Evolutionary conservation across 345 rosid species (phyloP), one percentile per base, ranked within the genome.

Genomic region (Salix purpurea): DNA sequence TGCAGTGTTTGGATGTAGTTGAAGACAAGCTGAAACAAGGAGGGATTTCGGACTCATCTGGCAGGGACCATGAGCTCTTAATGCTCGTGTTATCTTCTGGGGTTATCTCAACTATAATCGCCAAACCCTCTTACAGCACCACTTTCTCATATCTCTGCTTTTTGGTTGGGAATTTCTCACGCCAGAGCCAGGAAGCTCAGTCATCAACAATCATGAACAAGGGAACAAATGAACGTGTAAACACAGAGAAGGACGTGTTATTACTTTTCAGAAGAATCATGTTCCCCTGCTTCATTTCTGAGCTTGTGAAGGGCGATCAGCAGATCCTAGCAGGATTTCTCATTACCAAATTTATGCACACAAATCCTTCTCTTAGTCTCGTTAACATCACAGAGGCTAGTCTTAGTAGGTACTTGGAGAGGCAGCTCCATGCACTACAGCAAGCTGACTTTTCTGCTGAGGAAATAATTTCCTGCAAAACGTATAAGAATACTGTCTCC

Each of bases 331-430:
- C 99, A 0, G 98, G 97, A 76, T 84, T 89, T 77, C 36, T 93
- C 23, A 84, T 94, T 58, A 86, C 97, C 1, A 90, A 88, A 79
- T 88, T 85, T 77, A 92, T 92, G 99, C 98, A 91, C 88, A 86
- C 89, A 9, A 91, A 86, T 81, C 85, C 90, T 64, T 86, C 91
- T 77, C 84, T 94, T 60, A 81, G 91, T 54, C 86, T 90, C 78
- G 67, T 93, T 44, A 93, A 90, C 69, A 67, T 90, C 34, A 86
- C 94, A 0, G 95, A 90, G 82, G 90, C 88, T 65, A 88, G 94
- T 78, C 89, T 96, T 48, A 19, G 80, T 48, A 89, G 89, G 75
- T 93, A 77, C 76, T 77, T 96, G 84, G 92, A 85, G 79, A 85
- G 82, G 75, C 90, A 89, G 83, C 88, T 88, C 24, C 83, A 86